Conservation (phyloP, 1,284 basidiomycete species). For the Anthracocystis walkeri region DNA sequence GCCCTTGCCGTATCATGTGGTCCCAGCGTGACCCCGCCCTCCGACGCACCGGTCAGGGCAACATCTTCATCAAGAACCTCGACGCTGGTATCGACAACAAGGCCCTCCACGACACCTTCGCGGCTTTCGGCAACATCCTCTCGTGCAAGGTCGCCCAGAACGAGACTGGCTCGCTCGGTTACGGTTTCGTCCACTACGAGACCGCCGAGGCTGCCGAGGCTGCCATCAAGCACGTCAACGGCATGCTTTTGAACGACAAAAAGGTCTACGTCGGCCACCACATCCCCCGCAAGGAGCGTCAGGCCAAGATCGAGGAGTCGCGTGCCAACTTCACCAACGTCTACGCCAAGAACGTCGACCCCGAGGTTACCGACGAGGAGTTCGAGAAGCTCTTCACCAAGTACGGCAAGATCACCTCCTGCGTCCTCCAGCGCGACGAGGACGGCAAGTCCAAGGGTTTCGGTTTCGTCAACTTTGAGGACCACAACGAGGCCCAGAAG, state of each 20-base stretch:
- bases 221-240: constrained; percentile 97
- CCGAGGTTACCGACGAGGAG: constrained; percentile 85
- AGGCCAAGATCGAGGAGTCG: constrained; percentile 93
- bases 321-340: constrained; percentile 97
- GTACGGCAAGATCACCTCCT: constrained; percentile 90
- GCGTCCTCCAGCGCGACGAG: constrained; percentile 80
- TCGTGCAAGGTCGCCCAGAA: constrained; percentile 94
- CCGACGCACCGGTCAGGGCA: constrained; percentile 99
- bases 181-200: constrained; percentile 99
- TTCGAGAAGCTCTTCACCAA: constrained; percentile 84
- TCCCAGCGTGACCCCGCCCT: constrained; percentile 99
- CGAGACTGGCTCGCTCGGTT: constrained; percentile 71
- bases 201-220: constrained; percentile 92
- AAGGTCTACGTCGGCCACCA: constrained; percentile 95
- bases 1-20: constrained; percentile 99
- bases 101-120: constrained; percentile 99
- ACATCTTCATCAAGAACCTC: constrained; percentile 99
- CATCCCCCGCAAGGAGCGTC: constrained; percentile 89
- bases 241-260: constrained; percentile 95
- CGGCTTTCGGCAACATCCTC: constrained; percentile 97
- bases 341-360: constrained; percentile 96
- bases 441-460: constrained; percentile 92
- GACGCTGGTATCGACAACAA: constrained; percentile 99
- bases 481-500: constrained; percentile 88
- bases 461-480: constrained; percentile 96